A percentile compares a stretch with the other conserved stretches of the same genome.
These are phyloP conservation scores for Helicocarpus griseus DNA, from an alignment of 2,329 filamentous ascomycete species.

Conservation along the genomic window DNA sequence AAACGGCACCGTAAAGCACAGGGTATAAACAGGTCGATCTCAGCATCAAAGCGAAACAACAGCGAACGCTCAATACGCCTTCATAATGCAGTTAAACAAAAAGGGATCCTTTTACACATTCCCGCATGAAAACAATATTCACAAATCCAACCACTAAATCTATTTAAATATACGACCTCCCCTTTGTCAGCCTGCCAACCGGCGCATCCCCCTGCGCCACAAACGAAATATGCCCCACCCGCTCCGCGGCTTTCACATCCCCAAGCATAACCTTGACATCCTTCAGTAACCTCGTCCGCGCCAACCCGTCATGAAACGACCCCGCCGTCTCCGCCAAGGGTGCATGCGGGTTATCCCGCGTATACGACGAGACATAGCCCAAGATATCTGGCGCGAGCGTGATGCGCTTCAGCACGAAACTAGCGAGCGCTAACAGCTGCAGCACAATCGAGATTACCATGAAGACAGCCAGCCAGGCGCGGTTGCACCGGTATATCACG, in stretches of 20 bases:
- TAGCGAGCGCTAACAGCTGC: background rate
- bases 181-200: background rate
- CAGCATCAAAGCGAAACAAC: too few relatives aligned
- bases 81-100: too few relatives aligned
- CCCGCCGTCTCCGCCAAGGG: background rate
- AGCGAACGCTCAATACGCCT: too few relatives aligned
- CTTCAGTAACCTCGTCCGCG: background rate
- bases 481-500: background rate
- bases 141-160: background rate
- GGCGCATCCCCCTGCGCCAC: background rate
- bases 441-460: background rate
- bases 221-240: slow-evolving; percentile 1
- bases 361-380: slow-evolving; percentile 1
- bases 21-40: too few relatives aligned
- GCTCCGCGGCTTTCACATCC: background rate
- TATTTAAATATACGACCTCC: background rate
- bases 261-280: background rate
- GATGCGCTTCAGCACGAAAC: background rate
- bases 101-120: too few relatives aligned
- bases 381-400: slow-evolving; percentile 1
- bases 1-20: too few relatives aligned
- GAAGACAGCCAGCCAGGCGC: background rate
- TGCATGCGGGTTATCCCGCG: background rate
- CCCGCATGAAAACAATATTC: background rate
- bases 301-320: background rate